Evolutionary conservation across 2,329 filamentous ascomycete genomes (phyloP), one percentile per base, ranked within the genome.

Genomic region (Lecanosticta acicola): DNA sequence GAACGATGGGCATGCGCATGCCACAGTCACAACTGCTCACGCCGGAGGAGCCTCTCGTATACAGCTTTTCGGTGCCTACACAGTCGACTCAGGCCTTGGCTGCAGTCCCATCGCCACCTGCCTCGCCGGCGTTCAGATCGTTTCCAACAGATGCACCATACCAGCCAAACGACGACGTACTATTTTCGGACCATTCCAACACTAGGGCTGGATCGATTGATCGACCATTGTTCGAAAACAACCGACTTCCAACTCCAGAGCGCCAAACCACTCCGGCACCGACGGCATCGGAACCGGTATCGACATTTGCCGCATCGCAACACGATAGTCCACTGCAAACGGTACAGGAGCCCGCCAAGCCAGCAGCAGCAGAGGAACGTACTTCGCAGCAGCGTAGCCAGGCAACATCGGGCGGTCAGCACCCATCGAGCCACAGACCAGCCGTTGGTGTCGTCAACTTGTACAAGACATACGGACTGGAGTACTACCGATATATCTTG

Each of bases 91-190:
- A 42, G n/a, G 26, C 43, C 14, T 45, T 48, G 26, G 45, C 54
- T 32, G 43, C 40, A 16, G 39, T 44, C 36, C 45, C 45, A 33
- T 55, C 52, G 40, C 52, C 54, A 42, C 54, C 54, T 41, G 54
- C 42, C 32, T 57, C 54, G 44, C 54, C 54, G 32, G 46, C 47
- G 18, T 55, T 55, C 39, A 41, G 44, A 37, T 41, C 51, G 10
- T 45, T 53, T 19, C 33, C 42, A n/a, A 36, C 45, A 4, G 39
- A 49, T n/a, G 11, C 33, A 19, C 16, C 18, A 36, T 50, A 48
- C 21, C 43, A 46, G 34, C 41, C 49, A 35, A 38, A 47, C 41
- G 54, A 57, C 41, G 50, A 51, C 13, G 24, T 51, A 13, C 54
- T 57, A 19, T 57, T 55, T 32, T 50, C 52, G 11, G 52, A 50